phyloP scores from a whole-genome alignment of 1,284 basidiomycete species.

The Sphaerobolus stellatus region DNA sequence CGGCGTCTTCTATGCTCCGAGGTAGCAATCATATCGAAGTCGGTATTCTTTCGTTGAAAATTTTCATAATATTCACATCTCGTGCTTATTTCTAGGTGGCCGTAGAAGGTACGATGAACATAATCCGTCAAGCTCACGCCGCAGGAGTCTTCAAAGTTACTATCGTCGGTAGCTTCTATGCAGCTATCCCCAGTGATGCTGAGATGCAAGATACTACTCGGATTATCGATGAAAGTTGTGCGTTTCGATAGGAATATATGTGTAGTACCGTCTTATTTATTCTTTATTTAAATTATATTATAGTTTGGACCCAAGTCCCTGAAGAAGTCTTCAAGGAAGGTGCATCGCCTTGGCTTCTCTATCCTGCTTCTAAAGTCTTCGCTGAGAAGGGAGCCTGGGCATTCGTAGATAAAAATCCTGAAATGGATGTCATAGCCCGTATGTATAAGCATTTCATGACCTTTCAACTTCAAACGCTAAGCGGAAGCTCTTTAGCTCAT shows the following conservation, averaged over 20 bases:
- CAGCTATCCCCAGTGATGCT: background rate
- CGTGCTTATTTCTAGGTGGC: background rate
- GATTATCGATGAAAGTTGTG: background rate
- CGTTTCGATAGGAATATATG: background rate
- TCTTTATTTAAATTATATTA: background rate
- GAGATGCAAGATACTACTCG: background rate
- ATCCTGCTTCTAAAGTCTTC: constrained; percentile 17
- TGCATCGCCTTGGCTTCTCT: too few species aligned
- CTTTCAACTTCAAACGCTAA: too few species aligned
- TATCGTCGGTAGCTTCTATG: constrained; percentile 6
- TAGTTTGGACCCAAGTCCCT: constrained; percentile 2
- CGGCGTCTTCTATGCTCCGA: constrained; percentile 13
- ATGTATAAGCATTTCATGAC: too few species aligned
- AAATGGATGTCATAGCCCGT: constrained; percentile 15
- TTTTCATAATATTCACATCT: background rate
- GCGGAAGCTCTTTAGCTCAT: too few species aligned
- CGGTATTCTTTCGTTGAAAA: background rate
- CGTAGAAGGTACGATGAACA: constrained; percentile 11
- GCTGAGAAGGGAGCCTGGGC: constrained; percentile 19
- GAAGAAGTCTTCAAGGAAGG: too few species aligned
- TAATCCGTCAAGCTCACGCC: constrained; percentile 10
- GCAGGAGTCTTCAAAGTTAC: constrained; percentile 3
- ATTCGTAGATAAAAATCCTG: constrained; percentile 14
- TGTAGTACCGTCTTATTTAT: background rate
- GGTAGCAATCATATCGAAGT: constrained; percentile 3